Conservation (phyloP, 306 rosid genomes). For the Arachis stenosperma region DNA sequence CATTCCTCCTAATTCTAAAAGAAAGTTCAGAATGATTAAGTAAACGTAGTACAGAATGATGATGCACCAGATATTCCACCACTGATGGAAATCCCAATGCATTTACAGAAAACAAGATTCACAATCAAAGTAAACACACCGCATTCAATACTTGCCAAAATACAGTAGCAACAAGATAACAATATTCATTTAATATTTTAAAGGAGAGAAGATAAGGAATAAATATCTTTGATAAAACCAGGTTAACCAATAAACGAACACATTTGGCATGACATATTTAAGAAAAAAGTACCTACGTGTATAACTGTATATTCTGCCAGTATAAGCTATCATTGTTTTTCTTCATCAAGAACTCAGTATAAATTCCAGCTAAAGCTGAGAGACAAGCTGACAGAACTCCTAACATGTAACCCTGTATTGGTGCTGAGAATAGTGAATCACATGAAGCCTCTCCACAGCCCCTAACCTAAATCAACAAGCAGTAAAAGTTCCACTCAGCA, state of each 20-base stretch:
- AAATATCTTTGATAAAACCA: conserved; percentile 22
- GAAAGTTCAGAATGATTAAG: not conserved
- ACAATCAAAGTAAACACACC: conserved; percentile 19
- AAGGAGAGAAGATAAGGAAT: not conserved
- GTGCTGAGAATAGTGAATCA: conserved; percentile 85
- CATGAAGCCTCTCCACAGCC: conserved; percentile 92
- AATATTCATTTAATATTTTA: conserved; percentile 3
- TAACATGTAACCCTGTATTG: conserved; percentile 84
- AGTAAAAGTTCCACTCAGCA: conserved; percentile 26
- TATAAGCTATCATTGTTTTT: conserved; percentile 91
- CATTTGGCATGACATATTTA: not conserved
- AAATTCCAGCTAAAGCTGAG: conserved; percentile 94
- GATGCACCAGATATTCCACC: conserved; percentile 15
- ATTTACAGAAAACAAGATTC: conserved; percentile 7
- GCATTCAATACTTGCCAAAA: conserved; percentile 8
- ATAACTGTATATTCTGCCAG: conserved; percentile 97
- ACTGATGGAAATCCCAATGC: conserved; percentile 13
- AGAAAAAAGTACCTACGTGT: conserved; percentile 77
- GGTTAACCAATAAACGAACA: conserved; percentile 45
- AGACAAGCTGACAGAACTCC: conserved; percentile 93
- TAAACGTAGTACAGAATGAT: not conserved
- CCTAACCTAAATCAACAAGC: conserved; percentile 62
- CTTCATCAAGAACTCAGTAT: conserved; percentile 97
- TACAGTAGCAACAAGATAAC: not conserved
- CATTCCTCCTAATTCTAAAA: conserved; percentile 11